Evolutionary conservation across 371 early-diverging fungal species (phyloP), one percentile per base, ranked within the genome.

Genomic region (Smittium mucronatum): DNA sequence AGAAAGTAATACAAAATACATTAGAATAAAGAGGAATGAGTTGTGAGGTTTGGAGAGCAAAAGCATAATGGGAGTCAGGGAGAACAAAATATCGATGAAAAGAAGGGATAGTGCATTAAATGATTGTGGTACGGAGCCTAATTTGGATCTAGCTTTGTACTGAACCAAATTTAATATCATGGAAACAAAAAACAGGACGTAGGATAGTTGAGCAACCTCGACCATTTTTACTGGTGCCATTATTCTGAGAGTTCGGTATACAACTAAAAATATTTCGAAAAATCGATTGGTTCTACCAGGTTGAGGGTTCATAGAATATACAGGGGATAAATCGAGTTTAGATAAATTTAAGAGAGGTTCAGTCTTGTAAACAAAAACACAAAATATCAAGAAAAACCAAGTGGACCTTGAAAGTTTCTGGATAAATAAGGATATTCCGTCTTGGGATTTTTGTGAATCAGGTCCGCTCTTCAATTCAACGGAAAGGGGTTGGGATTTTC

Each of bases 31-130:
- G 47, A 89, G 64, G 16, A 80, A 69, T 1, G 85, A 81, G 75
- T 88, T 85, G 63, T 88, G 85, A 29, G 85, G 73, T 28, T 84
- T 80, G 28, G 85, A 77, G 2, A 88, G 78, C 35, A 90, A 78
- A 32, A 88, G 72, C 61, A 87, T 65, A 21, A 89, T 66, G 21
- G 87, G 78, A 67, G 72, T 33, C 15, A 70, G 47, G 57, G 70
- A 73, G 16, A 70, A 70, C 75, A 77, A 63, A 17, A 72, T 58
- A 74, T 85, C 59, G 57, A 70, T 15, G 58, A 58, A 16, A 66
- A 47, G 47, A 5, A 47, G 21, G 47, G 47, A 21, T 47, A 78
- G 64, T 69, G 71, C 31, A 70, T 35, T 73, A 72, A 73, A 5
- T 21, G 5, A 21, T 11, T 11, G 21, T 47, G 21, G 21, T 11